These are phyloP conservation scores for Coelastrella sp. DNA, from an alignment of 139 green algal genomes.

Conservation along the genomic window DNA sequence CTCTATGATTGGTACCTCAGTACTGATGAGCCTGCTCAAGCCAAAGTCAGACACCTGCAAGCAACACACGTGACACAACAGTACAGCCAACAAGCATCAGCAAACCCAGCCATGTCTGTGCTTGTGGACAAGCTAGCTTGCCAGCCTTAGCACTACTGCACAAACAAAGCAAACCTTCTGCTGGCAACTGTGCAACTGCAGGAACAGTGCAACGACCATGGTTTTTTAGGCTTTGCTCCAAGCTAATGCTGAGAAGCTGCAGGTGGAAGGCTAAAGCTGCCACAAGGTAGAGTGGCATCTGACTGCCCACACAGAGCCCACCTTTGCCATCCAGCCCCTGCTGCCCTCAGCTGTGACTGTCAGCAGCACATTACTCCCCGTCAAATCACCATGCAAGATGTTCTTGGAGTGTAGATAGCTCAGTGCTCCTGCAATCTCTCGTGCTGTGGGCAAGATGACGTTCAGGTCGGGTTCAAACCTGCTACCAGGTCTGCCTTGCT, in stretches of 20 bases:
- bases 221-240: too few relatives aligned
- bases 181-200: too few relatives aligned
- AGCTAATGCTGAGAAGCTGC: too few relatives aligned
- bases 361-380: slow-evolving; percentile 72
- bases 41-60: slow-evolving; percentile 83
- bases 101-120: too few relatives aligned
- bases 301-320: slow-evolving; percentile 6
- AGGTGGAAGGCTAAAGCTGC: too few relatives aligned
- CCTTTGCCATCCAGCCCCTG: slow-evolving; percentile 69
- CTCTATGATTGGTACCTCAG: slow-evolving; percentile 51
- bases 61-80: not conserved
- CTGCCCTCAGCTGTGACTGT: slow-evolving; percentile 39
- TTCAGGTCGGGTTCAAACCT: not conserved
- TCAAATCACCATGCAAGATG: slow-evolving; percentile 81
- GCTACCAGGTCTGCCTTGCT: not conserved
- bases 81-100: not conserved
- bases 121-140: too few relatives aligned
- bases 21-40: slow-evolving; percentile 65
- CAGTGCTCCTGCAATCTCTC: slow-evolving; percentile 71
- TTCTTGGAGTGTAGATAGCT: slow-evolving; percentile 71
- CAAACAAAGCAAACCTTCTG: too few relatives aligned
- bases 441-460: slow-evolving; percentile 31
- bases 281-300: too few relatives aligned
- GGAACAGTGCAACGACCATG: too few relatives aligned
- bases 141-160: too few relatives aligned